Conservation (phyloP, 257 asterid genomes). For the Solanum gracilifrons region DNA sequence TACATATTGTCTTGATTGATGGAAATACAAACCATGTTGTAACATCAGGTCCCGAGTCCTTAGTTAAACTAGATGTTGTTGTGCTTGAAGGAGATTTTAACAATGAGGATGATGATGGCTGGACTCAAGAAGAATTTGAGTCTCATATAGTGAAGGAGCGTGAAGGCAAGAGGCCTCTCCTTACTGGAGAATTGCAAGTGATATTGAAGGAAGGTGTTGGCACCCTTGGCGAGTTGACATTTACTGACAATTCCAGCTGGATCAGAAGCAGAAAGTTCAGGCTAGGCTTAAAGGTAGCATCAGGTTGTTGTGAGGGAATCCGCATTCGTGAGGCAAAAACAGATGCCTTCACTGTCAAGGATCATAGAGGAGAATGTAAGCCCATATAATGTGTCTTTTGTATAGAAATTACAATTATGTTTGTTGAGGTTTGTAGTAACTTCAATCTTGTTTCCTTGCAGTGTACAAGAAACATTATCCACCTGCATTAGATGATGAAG, state of each 20-base stretch:
- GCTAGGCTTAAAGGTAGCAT: constrained; percentile 68
- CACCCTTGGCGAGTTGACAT: constrained; percentile 72
- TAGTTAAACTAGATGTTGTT: constrained; percentile 55
- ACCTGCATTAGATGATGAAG: constrained; percentile 83
- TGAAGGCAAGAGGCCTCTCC: constrained; percentile 92
- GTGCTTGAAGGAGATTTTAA: constrained; percentile 93
- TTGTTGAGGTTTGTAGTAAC: constrained; percentile 1
- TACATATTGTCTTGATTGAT: constrained; percentile 71
- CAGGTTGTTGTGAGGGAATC: constrained; percentile 47
- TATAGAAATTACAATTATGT: not conserved
- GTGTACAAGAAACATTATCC: constrained; percentile 98
- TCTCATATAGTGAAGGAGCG: constrained; percentile 85
- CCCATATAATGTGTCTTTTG: not conserved
- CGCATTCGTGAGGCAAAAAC: constrained; percentile 91
- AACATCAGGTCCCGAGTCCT: constrained; percentile 74
- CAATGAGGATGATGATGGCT: constrained; percentile 73
- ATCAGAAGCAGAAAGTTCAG: constrained; percentile 91
- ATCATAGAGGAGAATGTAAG: constrained; percentile 99
- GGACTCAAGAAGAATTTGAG: constrained; percentile 77
- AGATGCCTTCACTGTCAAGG: constrained; percentile 93
- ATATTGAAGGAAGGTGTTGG: constrained; percentile 81
- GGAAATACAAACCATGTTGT: constrained; percentile 54
- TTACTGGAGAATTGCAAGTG: constrained; percentile 76
- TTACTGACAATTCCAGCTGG: constrained; percentile 99
- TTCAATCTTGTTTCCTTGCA: constrained; percentile 19